Evolutionary conservation across 192 early-diverging fungal species (phyloP).

Genomic region (Jimgerdemannia flammicorona): DNA sequence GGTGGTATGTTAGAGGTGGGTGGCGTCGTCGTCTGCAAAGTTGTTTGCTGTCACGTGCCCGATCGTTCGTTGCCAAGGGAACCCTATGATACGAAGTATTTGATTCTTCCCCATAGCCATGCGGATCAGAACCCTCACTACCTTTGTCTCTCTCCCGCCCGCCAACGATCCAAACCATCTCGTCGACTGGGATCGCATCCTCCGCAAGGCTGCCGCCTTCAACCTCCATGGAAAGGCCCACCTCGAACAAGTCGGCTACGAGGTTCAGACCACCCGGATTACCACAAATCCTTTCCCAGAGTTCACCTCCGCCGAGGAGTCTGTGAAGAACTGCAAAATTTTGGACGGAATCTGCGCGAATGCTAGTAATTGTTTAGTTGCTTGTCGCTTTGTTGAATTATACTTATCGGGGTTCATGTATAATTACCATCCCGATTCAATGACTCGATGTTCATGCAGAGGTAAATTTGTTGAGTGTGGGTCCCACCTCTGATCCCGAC

Average conservation of each 20-base stretch:
- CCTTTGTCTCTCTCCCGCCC: slow-evolving; percentile 1
- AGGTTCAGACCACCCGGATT: slow-evolving; percentile 12
- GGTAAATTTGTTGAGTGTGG: slow-evolving; percentile 12
- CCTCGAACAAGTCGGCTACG: slow-evolving; percentile 3
- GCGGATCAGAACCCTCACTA: slow-evolving; percentile 13
- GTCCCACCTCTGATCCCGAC: neutral
- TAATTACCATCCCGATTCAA: neutral
- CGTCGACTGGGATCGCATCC: slow-evolving; percentile 4
- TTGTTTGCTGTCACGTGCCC: too few species aligned
- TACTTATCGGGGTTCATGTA: neutral
- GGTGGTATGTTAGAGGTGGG: neutral
- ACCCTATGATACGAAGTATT: neutral
- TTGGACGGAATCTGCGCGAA: slow-evolving; percentile 10
- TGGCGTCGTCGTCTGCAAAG: too few species aligned
- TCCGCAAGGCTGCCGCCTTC: neutral
- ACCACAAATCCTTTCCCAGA: slow-evolving; percentile 16
- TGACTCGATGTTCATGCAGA: neutral
- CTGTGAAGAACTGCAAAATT: neutral
- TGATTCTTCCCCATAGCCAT: neutral
- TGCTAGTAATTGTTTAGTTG: neutral
- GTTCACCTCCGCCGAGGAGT: slow-evolving; percentile 3
- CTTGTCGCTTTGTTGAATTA: neutral
- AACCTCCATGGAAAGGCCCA: neutral
- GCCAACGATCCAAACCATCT: neutral
- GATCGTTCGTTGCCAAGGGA: neutral